Conservation (phyloP, 2,329 filamentous ascomycete species). For the Fusarium miscanthi region DNA sequence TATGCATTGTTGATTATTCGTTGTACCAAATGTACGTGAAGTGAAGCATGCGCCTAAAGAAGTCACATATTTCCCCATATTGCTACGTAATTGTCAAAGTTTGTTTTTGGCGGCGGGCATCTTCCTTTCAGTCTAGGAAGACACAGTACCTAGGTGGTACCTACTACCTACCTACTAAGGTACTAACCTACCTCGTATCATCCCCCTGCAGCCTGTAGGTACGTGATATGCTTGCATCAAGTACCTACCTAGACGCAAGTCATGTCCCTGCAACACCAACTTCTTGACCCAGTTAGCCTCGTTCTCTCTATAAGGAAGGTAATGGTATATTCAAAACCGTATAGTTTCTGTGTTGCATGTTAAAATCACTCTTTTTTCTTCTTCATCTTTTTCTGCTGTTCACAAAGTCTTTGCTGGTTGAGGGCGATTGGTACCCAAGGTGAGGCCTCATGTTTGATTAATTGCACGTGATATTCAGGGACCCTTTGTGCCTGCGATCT, state of each 20-base stretch:
- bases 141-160: no score
- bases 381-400: background rate
- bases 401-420: background rate
- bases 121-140: background rate
- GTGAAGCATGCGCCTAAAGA: background rate
- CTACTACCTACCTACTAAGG: no score
- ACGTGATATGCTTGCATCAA: background rate
- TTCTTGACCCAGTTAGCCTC: background rate
- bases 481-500: background rate
- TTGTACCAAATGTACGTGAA: background rate
- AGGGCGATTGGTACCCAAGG: background rate
- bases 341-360: background rate
- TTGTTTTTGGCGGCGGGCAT: background rate
- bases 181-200: background rate
- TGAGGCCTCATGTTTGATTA: background rate
- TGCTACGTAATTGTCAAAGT: background rate
- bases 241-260: background rate
- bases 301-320: background rate
- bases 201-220: background rate
- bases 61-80: background rate
- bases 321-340: background rate
- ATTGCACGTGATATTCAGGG: constrained; percentile 8
- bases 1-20: background rate
- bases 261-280: background rate
- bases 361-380: background rate